Percentiles rank a stretch among this genome's conserved stretches.
These are phyloP conservation scores for Sideroxylon spinosum DNA, from an alignment of 179 eudicot genomes.

Conservation along the genomic window DNA sequence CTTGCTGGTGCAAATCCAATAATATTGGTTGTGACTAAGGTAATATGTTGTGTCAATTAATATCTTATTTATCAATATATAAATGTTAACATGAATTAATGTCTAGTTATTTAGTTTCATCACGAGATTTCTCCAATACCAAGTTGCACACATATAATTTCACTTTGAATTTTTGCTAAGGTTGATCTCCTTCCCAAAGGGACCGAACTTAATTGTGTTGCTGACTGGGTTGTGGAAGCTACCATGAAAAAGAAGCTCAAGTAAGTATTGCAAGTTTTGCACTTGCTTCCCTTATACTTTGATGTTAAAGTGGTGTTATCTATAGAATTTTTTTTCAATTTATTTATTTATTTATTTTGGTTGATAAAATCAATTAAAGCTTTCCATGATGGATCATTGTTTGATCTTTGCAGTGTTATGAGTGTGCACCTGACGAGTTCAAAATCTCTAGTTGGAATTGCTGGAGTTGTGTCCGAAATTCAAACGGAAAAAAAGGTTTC, in stretches of 20 bases:
- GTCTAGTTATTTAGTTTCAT: not conserved
- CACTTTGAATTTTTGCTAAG: conserved; percentile 32
- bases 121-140: not conserved
- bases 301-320: not conserved
- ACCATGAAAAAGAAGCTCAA: conserved; percentile 81
- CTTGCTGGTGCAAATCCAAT: conserved; percentile 96
- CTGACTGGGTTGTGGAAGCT: conserved; percentile 96
- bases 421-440: conserved; percentile 94
- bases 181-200: conserved; percentile 99
- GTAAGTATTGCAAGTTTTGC: conserved; percentile 42
- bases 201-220: conserved; percentile 80
- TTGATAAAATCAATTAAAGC: not conserved
- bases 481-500: conserved; percentile 92
- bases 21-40: conserved; percentile 91
- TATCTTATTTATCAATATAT: no score
- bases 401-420: conserved; percentile 55
- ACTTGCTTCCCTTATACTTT: not conserved
- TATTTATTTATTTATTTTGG: no score
- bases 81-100: no score
- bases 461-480: conserved; percentile 80
- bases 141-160: not conserved
- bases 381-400: not conserved
- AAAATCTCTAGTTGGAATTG: conserved; percentile 86
- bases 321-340: no score
- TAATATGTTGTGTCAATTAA: conserved; percentile 19